These are phyloP conservation scores for Schwanniomyces occidentalis DNA, from an alignment of 805 yeast species.

Conservation along the genomic window DNA sequence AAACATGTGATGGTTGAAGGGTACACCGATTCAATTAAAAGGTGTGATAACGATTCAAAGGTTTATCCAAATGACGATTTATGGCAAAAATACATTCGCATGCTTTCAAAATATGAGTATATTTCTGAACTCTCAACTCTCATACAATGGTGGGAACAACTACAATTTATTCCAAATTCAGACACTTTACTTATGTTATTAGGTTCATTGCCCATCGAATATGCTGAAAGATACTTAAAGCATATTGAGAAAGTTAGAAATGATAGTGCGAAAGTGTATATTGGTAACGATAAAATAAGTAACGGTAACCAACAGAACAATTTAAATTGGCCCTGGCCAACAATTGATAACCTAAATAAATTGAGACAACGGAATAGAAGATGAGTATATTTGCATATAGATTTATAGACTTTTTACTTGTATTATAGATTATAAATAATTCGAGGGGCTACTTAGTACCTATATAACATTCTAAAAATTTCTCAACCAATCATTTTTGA, in stretches of 20 bases:
- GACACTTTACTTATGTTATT: conserved; percentile 42
- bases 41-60: conserved; percentile 16
- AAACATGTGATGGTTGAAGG: conserved; percentile 27
- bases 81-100: conserved; percentile 53
- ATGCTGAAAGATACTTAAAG: conserved; percentile 35
- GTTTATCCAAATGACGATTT: conserved; percentile 47
- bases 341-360: conserved; percentile 17
- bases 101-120: conserved; percentile 50
- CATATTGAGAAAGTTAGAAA: conserved; percentile 28
- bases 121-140: conserved; percentile 50
- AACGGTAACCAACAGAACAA: conserved; percentile 2
- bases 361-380: too few species aligned
- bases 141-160: conserved; percentile 54
- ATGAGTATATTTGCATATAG: too few species aligned
- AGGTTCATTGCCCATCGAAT: conserved; percentile 34
- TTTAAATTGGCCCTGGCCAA: conserved; percentile 38
- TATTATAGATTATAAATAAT: conserved; percentile 5
- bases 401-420: conserved; percentile 1
- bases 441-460: too few species aligned
- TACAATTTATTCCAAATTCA: conserved; percentile 44
- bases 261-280: conserved; percentile 13
- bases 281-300: conserved; percentile 1
- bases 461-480: neutral
- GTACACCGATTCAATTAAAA: conserved; percentile 8
- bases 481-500: conserved; percentile 6